These are phyloP conservation scores for Mycena vulgaris DNA, from an alignment of 768 basidiomycete species.

Conservation along the genomic window DNA sequence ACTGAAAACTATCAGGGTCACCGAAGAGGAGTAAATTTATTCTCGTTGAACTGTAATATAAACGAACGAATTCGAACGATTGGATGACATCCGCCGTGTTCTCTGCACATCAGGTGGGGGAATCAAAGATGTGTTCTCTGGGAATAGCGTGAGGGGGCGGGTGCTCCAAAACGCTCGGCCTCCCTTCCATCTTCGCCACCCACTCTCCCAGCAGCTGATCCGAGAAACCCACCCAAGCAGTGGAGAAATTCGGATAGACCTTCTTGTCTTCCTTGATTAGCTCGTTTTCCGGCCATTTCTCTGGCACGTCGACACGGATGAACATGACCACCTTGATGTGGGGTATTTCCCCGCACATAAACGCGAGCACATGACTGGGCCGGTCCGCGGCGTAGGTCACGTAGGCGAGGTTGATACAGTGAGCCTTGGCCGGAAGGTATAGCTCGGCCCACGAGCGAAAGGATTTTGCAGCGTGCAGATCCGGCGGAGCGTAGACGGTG, in stretches of 20 bases:
- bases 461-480: not conserved
- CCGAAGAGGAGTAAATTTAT: too few species aligned
- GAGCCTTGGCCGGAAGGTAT: not conserved
- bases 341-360: not conserved
- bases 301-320: not conserved
- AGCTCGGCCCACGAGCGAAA: not conserved
- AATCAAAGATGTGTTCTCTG: too few species aligned
- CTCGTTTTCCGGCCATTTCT: not conserved
- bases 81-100: too few species aligned
- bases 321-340: not conserved
- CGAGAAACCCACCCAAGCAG: not conserved
- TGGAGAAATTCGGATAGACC: slow-evolving; percentile 14
- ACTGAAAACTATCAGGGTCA: too few species aligned
- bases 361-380: not conserved
- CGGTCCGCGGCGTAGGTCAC: slow-evolving; percentile 17
- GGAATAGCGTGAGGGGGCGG: not conserved
- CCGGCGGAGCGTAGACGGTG: slow-evolving; percentile 6
- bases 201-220: not conserved
- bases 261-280: not conserved
- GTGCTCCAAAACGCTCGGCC: slow-evolving; percentile 16
- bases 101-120: too few species aligned
- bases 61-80: too few species aligned
- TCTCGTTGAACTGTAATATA: too few species aligned
- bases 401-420: slow-evolving; percentile 23
- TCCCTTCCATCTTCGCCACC: slow-evolving; percentile 13